Evolutionary conservation across 805 yeast species (phyloP).

Genomic region (Priceomyces carsonii): DNA sequence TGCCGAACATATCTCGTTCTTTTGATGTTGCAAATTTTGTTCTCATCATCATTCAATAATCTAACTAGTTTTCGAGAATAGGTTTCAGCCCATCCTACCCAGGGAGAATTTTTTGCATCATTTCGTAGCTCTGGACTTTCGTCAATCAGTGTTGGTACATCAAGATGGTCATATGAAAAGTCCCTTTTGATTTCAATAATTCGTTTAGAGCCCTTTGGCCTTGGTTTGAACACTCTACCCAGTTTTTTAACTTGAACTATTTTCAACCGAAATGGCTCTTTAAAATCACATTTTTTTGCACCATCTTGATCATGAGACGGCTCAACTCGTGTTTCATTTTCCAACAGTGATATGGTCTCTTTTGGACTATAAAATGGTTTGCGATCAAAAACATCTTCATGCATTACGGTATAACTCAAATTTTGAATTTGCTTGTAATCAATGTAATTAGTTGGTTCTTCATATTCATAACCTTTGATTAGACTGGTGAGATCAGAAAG

Average conservation of each 20-base stretch:
- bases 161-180: constrained; percentile 4
- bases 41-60: not conserved
- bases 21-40: constrained; percentile 2
- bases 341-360: too few relatives aligned
- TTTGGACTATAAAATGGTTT: too few relatives aligned
- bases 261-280: too few relatives aligned
- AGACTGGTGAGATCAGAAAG: not conserved
- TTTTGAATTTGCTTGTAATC: not conserved
- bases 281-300: too few relatives aligned
- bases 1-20: constrained; percentile 7
- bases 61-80: constrained; percentile 4
- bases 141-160: constrained; percentile 2
- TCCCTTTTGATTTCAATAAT: constrained; percentile 3
- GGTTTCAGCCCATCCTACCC: constrained; percentile 1
- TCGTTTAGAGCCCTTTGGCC: constrained; percentile 9
- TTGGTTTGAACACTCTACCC: constrained; percentile 6
- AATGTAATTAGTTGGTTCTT: not conserved
- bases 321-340: too few relatives aligned
- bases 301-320: too few relatives aligned
- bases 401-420: not conserved
- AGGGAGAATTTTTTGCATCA: constrained; percentile 6
- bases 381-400: not conserved
- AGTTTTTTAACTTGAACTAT: too few relatives aligned
- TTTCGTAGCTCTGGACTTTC: constrained; percentile 4
- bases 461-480: not conserved